Percentiles rank a stretch among this genome's conserved stretches.
These are phyloP conservation scores for Sergeia podlipaevii DNA, from an alignment of 208 protist species.

Conservation along the genomic window DNA sequence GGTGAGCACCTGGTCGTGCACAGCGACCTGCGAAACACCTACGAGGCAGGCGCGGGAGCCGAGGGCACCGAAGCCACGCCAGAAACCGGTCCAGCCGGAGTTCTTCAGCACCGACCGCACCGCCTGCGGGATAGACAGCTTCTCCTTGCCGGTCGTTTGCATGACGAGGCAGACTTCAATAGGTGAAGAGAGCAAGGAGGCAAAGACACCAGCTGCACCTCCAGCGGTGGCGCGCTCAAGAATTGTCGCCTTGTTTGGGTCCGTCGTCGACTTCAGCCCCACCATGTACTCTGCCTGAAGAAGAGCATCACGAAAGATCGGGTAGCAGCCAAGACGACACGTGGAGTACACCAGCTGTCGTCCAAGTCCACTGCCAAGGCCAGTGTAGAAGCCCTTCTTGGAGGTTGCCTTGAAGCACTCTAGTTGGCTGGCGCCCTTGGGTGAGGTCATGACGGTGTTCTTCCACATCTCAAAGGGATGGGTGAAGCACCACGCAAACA, in stretches of 20 bases:
- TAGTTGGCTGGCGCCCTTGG: conserved; percentile 41
- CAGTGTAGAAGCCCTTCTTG: conserved; percentile 78
- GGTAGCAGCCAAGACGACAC: conserved; percentile 85
- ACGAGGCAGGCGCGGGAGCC: conserved; percentile 81
- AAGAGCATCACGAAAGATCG: conserved; percentile 82
- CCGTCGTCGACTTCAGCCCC: conserved; percentile 31
- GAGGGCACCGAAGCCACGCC: conserved; percentile 80
- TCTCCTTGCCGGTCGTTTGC: conserved; percentile 76
- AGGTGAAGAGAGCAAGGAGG: conserved; percentile 82
- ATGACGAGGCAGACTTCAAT: conserved; percentile 91
- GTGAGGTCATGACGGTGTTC: conserved; percentile 87
- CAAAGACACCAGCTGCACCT: conserved; percentile 72
- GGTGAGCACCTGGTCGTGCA: conserved; percentile 90
- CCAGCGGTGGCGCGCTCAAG: conserved; percentile 77
- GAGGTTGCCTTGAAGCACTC: conserved; percentile 37
- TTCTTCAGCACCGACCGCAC: conserved; percentile 31
- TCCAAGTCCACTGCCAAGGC: conserved; percentile 65
- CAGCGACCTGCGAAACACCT: conserved; percentile 86
- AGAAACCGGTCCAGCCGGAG: conserved; percentile 69
- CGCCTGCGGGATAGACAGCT: conserved; percentile 49
- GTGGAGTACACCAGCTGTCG: conserved; percentile 92
- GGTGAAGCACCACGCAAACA: conserved; percentile 87
- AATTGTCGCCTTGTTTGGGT: conserved; percentile 47
- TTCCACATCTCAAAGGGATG: conserved; percentile 94
- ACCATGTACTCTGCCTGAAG: conserved; percentile 35